Evolutionary conservation across 2,329 filamentous ascomycete genomes (phyloP).

Genomic region (Penicillium italicum): DNA sequence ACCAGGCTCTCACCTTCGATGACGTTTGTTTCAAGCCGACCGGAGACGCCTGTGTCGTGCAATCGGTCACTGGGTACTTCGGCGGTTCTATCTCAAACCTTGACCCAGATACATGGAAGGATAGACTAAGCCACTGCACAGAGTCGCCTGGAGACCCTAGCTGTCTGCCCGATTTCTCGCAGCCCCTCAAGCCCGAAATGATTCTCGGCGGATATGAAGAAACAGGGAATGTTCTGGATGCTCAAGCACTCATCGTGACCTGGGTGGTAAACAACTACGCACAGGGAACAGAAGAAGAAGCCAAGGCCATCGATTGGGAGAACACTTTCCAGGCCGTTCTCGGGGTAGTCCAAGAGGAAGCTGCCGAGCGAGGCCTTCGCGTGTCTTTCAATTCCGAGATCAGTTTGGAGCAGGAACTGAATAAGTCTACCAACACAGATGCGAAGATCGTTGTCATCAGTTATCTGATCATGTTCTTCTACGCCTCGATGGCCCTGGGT

Average conservation of each 20-base stretch:
- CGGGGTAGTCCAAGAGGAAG: conserved; percentile 75
- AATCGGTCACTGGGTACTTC: conserved; percentile 90
- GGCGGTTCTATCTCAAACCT: conserved; percentile 62
- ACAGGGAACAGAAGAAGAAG: conserved; percentile 67
- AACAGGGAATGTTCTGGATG: conserved; percentile 62
- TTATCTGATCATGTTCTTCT: conserved; percentile 98
- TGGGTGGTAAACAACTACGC: conserved; percentile 90
- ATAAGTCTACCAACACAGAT: conserved; percentile 97
- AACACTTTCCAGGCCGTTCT: conserved; percentile 70
- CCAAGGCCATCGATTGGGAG: conserved; percentile 85
- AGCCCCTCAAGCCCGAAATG: conserved; percentile 80
- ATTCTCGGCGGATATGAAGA: conserved; percentile 77
- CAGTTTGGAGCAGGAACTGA: conserved; percentile 90
- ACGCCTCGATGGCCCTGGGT: conserved; percentile 87
- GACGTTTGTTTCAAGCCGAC: conserved; percentile 95
- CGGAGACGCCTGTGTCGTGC: conserved; percentile 82
- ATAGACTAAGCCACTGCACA: conserved; percentile 68
- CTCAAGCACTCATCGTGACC: conserved; percentile 78
- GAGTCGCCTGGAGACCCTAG: conserved; percentile 66
- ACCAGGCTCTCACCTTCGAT: conserved; percentile 65
- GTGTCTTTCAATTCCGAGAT: conserved; percentile 94
- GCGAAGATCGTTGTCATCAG: conserved; percentile 95
- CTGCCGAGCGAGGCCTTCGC: conserved; percentile 69
- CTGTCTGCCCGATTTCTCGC: conserved; percentile 83
- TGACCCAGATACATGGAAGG: conserved; percentile 65